These are phyloP conservation scores for Oxyria digyna DNA, from an alignment of 148 eudicot genomes.

Conservation along the genomic window DNA sequence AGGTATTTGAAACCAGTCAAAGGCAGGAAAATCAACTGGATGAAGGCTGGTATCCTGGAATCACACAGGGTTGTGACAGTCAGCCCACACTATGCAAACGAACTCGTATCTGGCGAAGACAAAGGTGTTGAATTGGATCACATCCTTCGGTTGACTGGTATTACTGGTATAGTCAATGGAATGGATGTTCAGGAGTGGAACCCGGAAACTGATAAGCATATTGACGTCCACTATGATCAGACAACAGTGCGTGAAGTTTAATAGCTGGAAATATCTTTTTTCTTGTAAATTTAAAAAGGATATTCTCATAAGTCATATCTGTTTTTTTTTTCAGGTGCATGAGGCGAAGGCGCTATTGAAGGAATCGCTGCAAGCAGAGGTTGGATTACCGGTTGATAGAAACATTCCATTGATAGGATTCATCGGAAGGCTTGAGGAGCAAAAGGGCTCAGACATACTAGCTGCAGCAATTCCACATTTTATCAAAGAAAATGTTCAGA, in stretches of 20 bases:
- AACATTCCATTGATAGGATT: constrained; percentile 81
- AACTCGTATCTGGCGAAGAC: constrained; percentile 44
- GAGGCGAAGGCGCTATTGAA: constrained; percentile 78
- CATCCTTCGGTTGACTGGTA: constrained; percentile 29
- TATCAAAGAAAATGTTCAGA: constrained; percentile 66
- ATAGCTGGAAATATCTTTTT: neutral
- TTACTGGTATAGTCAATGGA: constrained; percentile 74
- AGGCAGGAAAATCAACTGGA: constrained; percentile 94
- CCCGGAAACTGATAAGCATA: constrained; percentile 61
- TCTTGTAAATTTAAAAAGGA: neutral
- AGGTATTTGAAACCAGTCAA: constrained; percentile 64
- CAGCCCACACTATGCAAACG: constrained; percentile 83
- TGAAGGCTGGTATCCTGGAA: constrained; percentile 84
- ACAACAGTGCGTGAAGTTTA: constrained; percentile 42
- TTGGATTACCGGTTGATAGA: constrained; percentile 72
- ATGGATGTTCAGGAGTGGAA: constrained; percentile 94
- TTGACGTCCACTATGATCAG: constrained; percentile 44
- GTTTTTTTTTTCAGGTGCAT: constrained; percentile 34
- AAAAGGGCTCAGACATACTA: constrained; percentile 90
- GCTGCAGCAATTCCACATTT: constrained; percentile 66
- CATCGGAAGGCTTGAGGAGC: constrained; percentile 96
- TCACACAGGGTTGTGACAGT: constrained; percentile 71
- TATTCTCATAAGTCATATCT: neutral
- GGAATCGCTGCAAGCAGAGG: constrained; percentile 73
- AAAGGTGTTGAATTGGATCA: constrained; percentile 77